These are phyloP conservation scores for Tulasnella sp. DNA, from an alignment of 768 basidiomycete species.

Conservation along the genomic window DNA sequence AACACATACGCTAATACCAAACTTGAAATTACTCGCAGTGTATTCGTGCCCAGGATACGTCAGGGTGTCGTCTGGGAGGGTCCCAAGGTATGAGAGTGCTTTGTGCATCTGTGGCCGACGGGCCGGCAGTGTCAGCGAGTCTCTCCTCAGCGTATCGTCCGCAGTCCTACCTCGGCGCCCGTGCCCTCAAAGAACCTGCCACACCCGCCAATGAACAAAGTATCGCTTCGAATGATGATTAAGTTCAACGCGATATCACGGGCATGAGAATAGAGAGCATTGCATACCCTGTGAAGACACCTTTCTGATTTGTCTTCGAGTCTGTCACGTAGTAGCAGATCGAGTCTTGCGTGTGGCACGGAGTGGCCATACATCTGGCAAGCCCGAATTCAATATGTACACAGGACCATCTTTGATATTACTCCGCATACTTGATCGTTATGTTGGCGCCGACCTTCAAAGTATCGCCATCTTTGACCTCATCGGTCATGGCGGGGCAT, in stretches of 20 bases:
- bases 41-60: conserved; percentile 95
- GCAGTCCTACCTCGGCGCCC: conserved; percentile 50
- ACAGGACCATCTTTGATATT: conserved; percentile 41
- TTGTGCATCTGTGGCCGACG: conserved; percentile 60
- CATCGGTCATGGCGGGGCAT: conserved; percentile 65
- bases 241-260: background rate
- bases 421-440: conserved; percentile 44
- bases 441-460: conserved; percentile 61
- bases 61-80: conserved; percentile 76
- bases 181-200: conserved; percentile 95
- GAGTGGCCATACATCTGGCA: conserved; percentile 76
- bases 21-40: conserved; percentile 71
- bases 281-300: conserved; percentile 81
- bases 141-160: background rate
- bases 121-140: conserved; percentile 39
- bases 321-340: conserved; percentile 85
- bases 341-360: conserved; percentile 96
- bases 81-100: conserved; percentile 69
- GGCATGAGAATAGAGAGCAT: background rate
- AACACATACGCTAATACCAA: conserved; percentile 50
- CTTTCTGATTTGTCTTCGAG: conserved; percentile 54
- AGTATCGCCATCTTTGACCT: conserved; percentile 80
- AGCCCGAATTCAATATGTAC: conserved; percentile 48
- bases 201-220: conserved; percentile 81
- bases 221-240: conserved; percentile 55